Conservation (phyloP, 108 stramenopile genomes). For the Cyclotella kingstonii region DNA sequence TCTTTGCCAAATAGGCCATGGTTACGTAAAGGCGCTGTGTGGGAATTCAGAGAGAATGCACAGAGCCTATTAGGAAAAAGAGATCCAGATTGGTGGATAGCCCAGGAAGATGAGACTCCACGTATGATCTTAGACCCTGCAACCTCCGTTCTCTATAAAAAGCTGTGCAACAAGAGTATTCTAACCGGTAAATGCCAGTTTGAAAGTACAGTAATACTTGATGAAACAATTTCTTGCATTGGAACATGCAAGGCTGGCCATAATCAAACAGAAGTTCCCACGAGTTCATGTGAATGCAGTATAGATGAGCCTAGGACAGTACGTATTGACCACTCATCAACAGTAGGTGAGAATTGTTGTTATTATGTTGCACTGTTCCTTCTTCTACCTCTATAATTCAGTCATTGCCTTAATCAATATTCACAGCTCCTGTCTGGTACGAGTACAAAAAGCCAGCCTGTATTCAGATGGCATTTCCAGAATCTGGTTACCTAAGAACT, state of each 20-base stretch:
- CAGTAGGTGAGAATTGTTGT: no score
- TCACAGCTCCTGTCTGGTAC: conserved; percentile 20
- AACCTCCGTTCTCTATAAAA: conserved; percentile 22
- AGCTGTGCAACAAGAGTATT: conserved; percentile 20
- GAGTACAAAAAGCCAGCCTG: conserved; percentile 34
- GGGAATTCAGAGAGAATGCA: conserved; percentile 15
- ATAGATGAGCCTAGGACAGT: conserved; percentile 28
- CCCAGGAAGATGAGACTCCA: conserved; percentile 8
- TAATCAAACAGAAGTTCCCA: no score
- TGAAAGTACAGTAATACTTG: conserved; percentile 21
- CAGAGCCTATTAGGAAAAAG: conserved; percentile 15
- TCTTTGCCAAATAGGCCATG: conserved; percentile 10
- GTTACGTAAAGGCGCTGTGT: conserved; percentile 33
- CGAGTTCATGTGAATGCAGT: conserved; percentile 33
- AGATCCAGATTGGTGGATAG: conserved; percentile 26
- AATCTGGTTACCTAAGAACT: conserved; percentile 11
- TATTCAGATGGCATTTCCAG: conserved; percentile 36
- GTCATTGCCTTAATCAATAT: background rate
- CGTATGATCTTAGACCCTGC: conserved; percentile 12
- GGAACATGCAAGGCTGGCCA: conserved; percentile 18
- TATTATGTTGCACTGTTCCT: background rate
- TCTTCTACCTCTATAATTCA: background rate
- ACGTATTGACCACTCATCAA: conserved; percentile 29
- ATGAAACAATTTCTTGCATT: conserved; percentile 20
- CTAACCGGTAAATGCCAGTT: conserved; percentile 13